Base-by-base conservation (phyloP, 2,329 filamentous ascomycete species). In the Talaromyces sp. region DNA sequence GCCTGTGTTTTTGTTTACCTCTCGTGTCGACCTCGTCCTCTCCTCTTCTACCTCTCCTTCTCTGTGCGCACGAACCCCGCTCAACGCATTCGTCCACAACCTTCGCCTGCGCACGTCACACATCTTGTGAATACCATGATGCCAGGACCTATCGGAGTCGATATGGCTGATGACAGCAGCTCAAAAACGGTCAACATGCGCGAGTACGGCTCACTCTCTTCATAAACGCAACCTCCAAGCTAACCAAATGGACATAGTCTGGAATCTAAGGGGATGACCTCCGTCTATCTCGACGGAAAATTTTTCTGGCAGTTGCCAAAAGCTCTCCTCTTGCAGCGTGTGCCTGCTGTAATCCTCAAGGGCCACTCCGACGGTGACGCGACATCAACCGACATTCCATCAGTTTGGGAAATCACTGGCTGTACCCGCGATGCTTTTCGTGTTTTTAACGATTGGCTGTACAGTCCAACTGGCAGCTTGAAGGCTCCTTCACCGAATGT, bases 371-470 rank as follows among this genome's bases (percentile, higher is more conserved):
- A 53, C 14, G 30, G 4, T 3, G 16, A 53, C 27, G 50, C 14
- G 5, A 9, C 14, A 30, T 4, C 23, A 31, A 56, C 10, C 40
- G 42, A 3, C 30, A 59, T 28, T 2, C 42, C 42, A 23, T 33
- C 27, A 8, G 10, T 52, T 5, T 62, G 61, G 61, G 57, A 62
- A 4, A 56, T 62, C 23, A n/a, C 36, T 14, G n/a, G 31, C 7
- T 62, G 57, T 30, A 51, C 40, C 16, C 40, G 30, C 8, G 57
- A 56, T 2, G 61, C 61, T 2, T 56, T 62, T 31, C 40, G 57
- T 23, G 40, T 62, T 0, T 59, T 62, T 23, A 36, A 58, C 18
- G 61, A 40, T 1, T 62, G 61, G 61, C 61, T 62, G 30, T 59
- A 62, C 44, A 59, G 40, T 16, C 14, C 31, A 16, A 33, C 44